Conservation (phyloP, 148 eudicot genomes). For the Cornus florida region DNA sequence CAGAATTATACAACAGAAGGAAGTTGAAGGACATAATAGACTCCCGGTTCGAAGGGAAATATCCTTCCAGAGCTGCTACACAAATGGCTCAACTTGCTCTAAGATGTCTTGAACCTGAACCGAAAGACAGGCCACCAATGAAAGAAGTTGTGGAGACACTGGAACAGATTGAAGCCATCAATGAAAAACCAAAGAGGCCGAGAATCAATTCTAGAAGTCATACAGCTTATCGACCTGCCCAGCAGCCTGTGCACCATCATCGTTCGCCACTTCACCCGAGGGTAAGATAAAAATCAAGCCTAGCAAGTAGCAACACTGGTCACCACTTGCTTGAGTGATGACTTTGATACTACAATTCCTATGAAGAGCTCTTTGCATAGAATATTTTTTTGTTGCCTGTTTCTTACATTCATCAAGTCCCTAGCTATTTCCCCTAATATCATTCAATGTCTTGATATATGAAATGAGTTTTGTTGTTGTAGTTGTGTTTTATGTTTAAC, state of each 20-base stretch:
- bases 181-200: constrained; percentile 39
- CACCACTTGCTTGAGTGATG: constrained; percentile 18
- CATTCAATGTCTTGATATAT: not conserved
- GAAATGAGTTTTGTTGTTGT: constrained; percentile 11
- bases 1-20: constrained; percentile 46
- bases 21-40: constrained; percentile 67
- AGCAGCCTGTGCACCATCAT: constrained; percentile 16
- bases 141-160: constrained; percentile 61
- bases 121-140: constrained; percentile 69
- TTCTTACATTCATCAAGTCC: not conserved
- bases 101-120: constrained; percentile 53
- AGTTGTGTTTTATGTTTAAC: not conserved
- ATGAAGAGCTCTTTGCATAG: not conserved
- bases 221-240: constrained; percentile 4
- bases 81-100: constrained; percentile 67
- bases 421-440: not conserved
- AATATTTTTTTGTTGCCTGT: not conserved
- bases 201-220: constrained; percentile 26
- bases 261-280: constrained; percentile 29
- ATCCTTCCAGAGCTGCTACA: constrained; percentile 60
- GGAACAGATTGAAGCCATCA: constrained; percentile 32
- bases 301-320: constrained; percentile 12
- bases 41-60: constrained; percentile 62
- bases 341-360: not conserved
- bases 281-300: constrained; percentile 15